phyloP scores from a whole-genome alignment of 2,329 filamentous ascomycete species.

The Diplodia seriata region DNA sequence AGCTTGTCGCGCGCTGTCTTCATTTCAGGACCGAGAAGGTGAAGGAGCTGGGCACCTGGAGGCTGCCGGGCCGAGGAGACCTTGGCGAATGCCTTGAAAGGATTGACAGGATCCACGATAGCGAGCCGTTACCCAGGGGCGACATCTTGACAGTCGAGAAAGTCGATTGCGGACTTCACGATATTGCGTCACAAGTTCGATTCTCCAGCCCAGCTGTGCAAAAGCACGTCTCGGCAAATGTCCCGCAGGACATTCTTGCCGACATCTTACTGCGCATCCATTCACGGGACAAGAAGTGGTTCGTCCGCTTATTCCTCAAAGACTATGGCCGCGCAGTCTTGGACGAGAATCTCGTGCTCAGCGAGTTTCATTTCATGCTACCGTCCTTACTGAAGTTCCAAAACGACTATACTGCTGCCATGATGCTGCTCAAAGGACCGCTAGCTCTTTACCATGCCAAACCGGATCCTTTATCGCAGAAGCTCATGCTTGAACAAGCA shows the following conservation, averaged over 20 bases:
- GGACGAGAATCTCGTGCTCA: constrained; percentile 63
- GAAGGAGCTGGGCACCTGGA: constrained; percentile 69
- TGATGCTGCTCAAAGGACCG: constrained; percentile 59
- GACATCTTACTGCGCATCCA: constrained; percentile 65
- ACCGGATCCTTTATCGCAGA: constrained; percentile 45
- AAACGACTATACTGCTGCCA: constrained; percentile 69
- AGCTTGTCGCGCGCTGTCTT: constrained; percentile 72
- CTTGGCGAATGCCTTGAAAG: constrained; percentile 74
- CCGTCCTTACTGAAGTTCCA: constrained; percentile 74
- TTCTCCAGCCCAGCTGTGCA: constrained; percentile 70
- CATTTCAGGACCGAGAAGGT: constrained; percentile 67
- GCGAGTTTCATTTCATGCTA: constrained; percentile 71
- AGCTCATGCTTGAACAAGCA: constrained; percentile 47
- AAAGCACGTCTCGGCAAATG: constrained; percentile 38
- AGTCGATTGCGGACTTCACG: constrained; percentile 70
- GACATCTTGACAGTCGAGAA: constrained; percentile 70
- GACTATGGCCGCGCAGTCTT: constrained; percentile 72
- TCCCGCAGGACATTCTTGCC: constrained; percentile 54
- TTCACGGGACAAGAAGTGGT: constrained; percentile 82
- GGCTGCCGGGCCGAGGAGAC: constrained; percentile 65
- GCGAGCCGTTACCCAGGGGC: constrained; percentile 44
- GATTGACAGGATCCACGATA: constrained; percentile 66
- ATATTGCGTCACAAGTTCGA: constrained; percentile 69
- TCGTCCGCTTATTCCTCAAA: constrained; percentile 81
- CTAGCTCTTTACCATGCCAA: constrained; percentile 48